These are phyloP conservation scores for Blastobotrys chiropterorum DNA, from an alignment of 805 yeast genomes.

Conservation along the genomic window DNA sequence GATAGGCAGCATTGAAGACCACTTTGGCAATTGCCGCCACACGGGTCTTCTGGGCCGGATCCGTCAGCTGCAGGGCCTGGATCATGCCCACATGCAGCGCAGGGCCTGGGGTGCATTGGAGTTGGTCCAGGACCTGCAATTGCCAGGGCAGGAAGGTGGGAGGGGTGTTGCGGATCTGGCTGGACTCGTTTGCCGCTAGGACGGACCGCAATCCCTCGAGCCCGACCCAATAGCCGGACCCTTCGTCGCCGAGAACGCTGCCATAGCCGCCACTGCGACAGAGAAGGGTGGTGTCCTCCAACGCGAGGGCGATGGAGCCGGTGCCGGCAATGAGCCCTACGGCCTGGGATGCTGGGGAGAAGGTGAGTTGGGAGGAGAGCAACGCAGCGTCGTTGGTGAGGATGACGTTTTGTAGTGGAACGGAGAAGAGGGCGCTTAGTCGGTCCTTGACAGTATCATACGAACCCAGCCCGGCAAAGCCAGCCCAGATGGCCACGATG, in stretches of 20 bases:
- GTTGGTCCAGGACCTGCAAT: background rate
- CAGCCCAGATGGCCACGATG: conserved; percentile 18
- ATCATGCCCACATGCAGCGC: conserved; percentile 8
- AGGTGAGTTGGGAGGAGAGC: conserved; percentile 14
- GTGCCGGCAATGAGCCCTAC: conserved; percentile 23
- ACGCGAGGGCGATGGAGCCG: conserved; percentile 22
- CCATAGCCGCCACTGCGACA: conserved; percentile 24
- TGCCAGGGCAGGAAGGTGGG: conserved; percentile 1
- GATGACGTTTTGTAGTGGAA: conserved; percentile 1
- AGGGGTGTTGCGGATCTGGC: background rate
- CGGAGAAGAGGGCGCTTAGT: conserved; percentile 7
- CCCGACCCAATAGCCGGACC: conserved; percentile 23
- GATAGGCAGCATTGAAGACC: conserved; percentile 11
- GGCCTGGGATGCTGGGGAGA: background rate
- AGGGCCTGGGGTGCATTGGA: background rate
- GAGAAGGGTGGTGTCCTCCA: conserved; percentile 8
- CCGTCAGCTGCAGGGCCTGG: background rate
- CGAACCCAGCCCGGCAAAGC: conserved; percentile 21
- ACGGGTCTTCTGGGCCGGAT: conserved; percentile 3
- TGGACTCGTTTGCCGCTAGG: conserved; percentile 11
- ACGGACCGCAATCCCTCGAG: conserved; percentile 11
- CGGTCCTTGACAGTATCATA: conserved; percentile 1
- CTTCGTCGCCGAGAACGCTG: conserved; percentile 23
- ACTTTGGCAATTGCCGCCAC: conserved; percentile 13
- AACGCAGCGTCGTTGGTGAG: conserved; percentile 20